Percentiles rank a stretch among this genome's conserved stretches.
These are phyloP conservation scores for Aegilops bicornis DNA, from an alignment of 176 grass and related monocot species.

Conservation along the genomic window DNA sequence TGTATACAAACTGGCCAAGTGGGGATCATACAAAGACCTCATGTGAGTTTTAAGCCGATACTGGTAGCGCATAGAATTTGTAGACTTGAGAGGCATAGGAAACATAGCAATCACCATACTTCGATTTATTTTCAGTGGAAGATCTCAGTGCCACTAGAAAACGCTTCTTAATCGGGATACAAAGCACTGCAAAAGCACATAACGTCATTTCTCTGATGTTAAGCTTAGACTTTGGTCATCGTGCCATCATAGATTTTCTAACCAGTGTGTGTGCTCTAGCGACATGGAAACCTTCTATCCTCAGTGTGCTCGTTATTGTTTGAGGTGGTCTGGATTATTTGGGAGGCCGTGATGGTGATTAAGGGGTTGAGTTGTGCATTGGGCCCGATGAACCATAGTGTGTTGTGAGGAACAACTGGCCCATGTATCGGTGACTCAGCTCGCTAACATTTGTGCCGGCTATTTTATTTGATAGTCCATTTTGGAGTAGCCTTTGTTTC, in stretches of 20 bases:
- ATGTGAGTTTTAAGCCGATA: not conserved
- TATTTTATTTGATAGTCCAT: not conserved
- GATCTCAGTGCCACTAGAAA: not conserved
- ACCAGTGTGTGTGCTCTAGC: not conserved
- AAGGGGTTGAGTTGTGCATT: not conserved
- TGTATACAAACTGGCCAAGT: not conserved
- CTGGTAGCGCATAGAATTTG: not conserved
- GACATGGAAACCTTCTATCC: not conserved
- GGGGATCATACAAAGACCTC: not conserved
- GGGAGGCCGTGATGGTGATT: not conserved
- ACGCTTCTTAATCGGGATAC: not conserved
- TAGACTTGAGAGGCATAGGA: not conserved
- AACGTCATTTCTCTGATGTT: not conserved
- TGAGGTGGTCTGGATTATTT: too few species aligned
- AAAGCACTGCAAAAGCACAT: not conserved
- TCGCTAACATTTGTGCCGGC: not conserved
- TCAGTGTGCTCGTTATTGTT: not conserved
- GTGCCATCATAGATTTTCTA: not conserved
- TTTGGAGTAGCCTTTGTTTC: not conserved
- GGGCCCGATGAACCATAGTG: not conserved
- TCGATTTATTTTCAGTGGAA: not conserved
- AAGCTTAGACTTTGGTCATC: not conserved
- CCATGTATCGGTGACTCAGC: not conserved
- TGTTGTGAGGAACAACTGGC: too few species aligned
- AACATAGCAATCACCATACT: not conserved